Percentiles rank a stretch among this genome's conserved stretches.
Conservation (phyloP, 306 rosid genomes). For the Acacia confusa region DNA sequence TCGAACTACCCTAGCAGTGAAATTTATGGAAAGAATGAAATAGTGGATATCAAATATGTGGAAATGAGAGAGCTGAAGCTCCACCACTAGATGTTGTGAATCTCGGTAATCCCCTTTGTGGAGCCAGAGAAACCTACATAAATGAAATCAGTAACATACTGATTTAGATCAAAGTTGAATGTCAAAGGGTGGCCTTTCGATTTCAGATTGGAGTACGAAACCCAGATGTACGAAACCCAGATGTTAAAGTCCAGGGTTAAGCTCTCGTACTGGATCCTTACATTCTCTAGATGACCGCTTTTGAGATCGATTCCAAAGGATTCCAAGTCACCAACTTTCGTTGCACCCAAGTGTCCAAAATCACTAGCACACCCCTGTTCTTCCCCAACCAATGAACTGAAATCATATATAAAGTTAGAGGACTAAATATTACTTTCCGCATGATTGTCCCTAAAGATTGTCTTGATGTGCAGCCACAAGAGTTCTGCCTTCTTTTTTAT, state of each 20-base stretch:
- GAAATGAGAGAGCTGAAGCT: slow-evolving; percentile 62
- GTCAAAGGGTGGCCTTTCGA: slow-evolving; percentile 76
- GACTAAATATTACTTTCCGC: no score
- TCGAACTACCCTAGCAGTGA: slow-evolving; percentile 30
- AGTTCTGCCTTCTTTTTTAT: no score
- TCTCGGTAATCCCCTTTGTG: slow-evolving; percentile 93
- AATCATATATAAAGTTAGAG: no score
- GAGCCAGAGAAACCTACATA: slow-evolving; percentile 96
- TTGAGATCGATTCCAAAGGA: slow-evolving; percentile 68
- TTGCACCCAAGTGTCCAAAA: slow-evolving; percentile 11
- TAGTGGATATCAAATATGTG: neutral
- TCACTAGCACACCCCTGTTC: no score
- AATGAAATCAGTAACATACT: slow-evolving; percentile 76
- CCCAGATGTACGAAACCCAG: slow-evolving; percentile 74
- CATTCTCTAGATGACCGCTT: slow-evolving; percentile 76
- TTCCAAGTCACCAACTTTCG: slow-evolving; percentile 42
- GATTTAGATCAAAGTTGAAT: slow-evolving; percentile 62
- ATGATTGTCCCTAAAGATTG: no score
- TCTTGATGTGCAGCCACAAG: no score
- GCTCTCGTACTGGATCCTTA: slow-evolving; percentile 89
- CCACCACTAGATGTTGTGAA: slow-evolving; percentile 91
- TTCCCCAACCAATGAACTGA: no score
- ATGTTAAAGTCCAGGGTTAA: slow-evolving; percentile 48
- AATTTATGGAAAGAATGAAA: slow-evolving; percentile 26
- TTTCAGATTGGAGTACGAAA: slow-evolving; percentile 89